A percentile compares a stretch with the other conserved stretches of the same genome.
These are phyloP conservation scores for Crucihimalaya himalaica DNA, from an alignment of 345 rosid genomes.

Conservation along the genomic window DNA sequence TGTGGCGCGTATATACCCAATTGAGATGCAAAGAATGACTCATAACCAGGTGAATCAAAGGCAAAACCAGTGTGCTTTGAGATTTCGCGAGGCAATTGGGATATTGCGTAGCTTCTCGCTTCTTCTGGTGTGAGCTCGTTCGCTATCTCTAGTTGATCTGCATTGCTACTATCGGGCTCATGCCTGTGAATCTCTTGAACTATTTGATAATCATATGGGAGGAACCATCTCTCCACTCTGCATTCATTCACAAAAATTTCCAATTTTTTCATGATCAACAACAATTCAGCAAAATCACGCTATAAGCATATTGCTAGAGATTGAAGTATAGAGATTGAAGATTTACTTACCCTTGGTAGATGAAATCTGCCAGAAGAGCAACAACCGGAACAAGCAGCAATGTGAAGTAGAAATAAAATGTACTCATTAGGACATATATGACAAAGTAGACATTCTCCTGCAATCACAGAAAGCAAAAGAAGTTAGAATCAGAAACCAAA, in stretches of 20 bases:
- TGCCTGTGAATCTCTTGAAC: constrained; percentile 86
- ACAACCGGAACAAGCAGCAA: constrained; percentile 77
- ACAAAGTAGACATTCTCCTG: constrained; percentile 84
- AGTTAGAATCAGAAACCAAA: neutral
- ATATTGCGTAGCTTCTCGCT: constrained; percentile 73
- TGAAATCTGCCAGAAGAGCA: constrained; percentile 87
- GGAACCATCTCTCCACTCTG: constrained; percentile 91
- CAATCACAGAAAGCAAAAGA: constrained; percentile 23
- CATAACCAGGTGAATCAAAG: constrained; percentile 94
- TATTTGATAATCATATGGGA: constrained; percentile 87
- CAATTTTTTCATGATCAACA: too few species aligned
- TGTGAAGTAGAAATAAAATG: constrained; percentile 80
- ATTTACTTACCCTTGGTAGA: constrained; percentile 67
- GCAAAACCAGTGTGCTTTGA: constrained; percentile 89
- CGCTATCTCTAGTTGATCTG: constrained; percentile 52
- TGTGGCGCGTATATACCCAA: constrained; percentile 79
- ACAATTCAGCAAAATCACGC: too few species aligned
- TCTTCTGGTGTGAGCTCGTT: constrained; percentile 69
- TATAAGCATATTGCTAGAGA: too few species aligned
- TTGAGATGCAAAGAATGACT: constrained; percentile 91
- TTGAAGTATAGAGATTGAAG: too few species aligned
- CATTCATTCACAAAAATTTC: neutral
- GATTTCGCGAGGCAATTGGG: constrained; percentile 82
- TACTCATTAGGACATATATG: constrained; percentile 86
- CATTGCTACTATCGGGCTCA: constrained; percentile 49